Evolutionary conservation across 2,329 filamentous ascomycete species (phyloP).

Genomic region (Magnaporthales sp.): DNA sequence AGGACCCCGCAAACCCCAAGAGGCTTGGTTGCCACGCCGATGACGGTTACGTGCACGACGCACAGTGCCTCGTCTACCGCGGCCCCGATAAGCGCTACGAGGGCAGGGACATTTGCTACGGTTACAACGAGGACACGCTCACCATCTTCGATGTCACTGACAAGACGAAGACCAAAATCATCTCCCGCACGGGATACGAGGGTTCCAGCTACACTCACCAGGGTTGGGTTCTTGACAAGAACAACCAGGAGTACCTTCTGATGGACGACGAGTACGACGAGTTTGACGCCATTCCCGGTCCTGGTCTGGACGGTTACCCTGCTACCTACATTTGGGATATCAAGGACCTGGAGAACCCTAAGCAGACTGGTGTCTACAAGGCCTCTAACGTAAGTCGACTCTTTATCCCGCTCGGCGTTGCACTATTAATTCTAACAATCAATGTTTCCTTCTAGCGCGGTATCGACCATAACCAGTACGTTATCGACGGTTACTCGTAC

Average conservation of each 20-base stretch:
- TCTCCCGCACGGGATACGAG: slow-evolving; percentile 46
- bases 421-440: background rate
- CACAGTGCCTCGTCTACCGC: slow-evolving; percentile 46
- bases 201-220: slow-evolving; percentile 51
- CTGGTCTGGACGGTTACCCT: slow-evolving; percentile 22
- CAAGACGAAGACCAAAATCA: slow-evolving; percentile 34
- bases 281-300: slow-evolving; percentile 22
- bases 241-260: slow-evolving; percentile 34
- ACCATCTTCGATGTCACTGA: slow-evolving; percentile 44
- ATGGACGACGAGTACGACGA: slow-evolving; percentile 46
- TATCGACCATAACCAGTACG: slow-evolving; percentile 38
- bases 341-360: slow-evolving; percentile 27
- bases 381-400: background rate
- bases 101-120: slow-evolving; percentile 46
- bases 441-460: slow-evolving; percentile 12
- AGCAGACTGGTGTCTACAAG: slow-evolving; percentile 32
- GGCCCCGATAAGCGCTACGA: slow-evolving; percentile 39
- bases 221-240: slow-evolving; percentile 38
- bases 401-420: slow-evolving; percentile 11
- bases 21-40: slow-evolving; percentile 42
- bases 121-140: slow-evolving; percentile 43
- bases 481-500: slow-evolving; percentile 29
- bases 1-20: slow-evolving; percentile 41
- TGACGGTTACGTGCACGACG: slow-evolving; percentile 54
- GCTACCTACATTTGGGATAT: slow-evolving; percentile 43